Evolutionary conservation across 2,329 filamentous ascomycete species (phyloP), one percentile per base, ranked within the genome.

Genomic region (Colletotrichum camelliae): DNA sequence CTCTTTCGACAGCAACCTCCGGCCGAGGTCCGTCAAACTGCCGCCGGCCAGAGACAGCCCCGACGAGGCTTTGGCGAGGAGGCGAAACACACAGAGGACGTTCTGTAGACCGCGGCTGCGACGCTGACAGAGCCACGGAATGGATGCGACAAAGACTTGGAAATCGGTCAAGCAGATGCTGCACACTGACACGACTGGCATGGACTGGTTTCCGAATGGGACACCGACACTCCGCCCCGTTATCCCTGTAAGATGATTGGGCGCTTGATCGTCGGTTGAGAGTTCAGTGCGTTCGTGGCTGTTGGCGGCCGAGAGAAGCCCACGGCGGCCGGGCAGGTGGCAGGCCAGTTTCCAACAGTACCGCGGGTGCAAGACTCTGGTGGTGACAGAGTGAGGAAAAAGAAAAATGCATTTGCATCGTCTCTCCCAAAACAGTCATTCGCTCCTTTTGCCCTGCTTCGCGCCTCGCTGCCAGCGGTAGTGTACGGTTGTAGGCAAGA

Each of bases 211-310:
- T 61, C 67, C 29, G 33, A 64, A 39, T 21, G 39, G 65, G 70
- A 75, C 72, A 75, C 70, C 70, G 58, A 73, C 73, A 75, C 73
- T 65, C 27, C 43, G 35, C 57, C 13, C 39, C 60, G 39, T 70
- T 74, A 75, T 75, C 73, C 70, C 73, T 75, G 73, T 68, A 73
- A 75, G 70, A 75, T 68, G 70, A 75, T 68, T 73, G 73, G 73
- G 18, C 35, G 70, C 39, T 43, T 61, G 69, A 72, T 61, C 55
- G 39, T 48, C 73, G n/a, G n/a, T 57, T 37, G 29, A 57, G 18
- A 12, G n/a, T 70, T 37, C 37, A 57, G 24, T 52, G 13, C 65
- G 33, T 61, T 55, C 8, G n/a, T 48, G 43, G 58, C 16, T 58
- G 13, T 55, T 43, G 35, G 31, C 57, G 55, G 62, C 72, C 39